These are phyloP conservation scores for Funneliformis geosporum DNA, from an alignment of 192 early-diverging fungal genomes.

Conservation along the genomic window DNA sequence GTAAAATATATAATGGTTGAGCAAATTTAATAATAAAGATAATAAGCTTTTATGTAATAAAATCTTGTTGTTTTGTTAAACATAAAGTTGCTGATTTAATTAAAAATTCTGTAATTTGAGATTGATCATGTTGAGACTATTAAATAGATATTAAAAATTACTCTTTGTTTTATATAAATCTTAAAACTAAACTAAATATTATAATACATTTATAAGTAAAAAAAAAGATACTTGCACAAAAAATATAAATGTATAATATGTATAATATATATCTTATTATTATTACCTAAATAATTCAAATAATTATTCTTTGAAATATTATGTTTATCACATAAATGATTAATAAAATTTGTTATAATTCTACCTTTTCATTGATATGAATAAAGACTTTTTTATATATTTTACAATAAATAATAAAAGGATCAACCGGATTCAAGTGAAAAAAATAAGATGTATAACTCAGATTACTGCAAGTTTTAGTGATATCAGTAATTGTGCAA, in stretches of 20 bases:
- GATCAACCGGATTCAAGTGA: too few relatives aligned
- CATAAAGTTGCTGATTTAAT: neutral
- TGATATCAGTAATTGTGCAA: too few relatives aligned
- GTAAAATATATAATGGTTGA: constrained; percentile 15
- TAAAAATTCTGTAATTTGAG: neutral
- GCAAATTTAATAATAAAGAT: constrained; percentile 3
- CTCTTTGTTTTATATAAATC: too few relatives aligned
- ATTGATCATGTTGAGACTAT: neutral
- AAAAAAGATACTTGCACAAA: too few relatives aligned
- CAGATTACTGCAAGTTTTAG: too few relatives aligned
- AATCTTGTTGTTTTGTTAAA: neutral
- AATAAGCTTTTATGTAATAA: neutral
- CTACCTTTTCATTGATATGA: neutral
- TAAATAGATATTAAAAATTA: too few relatives aligned
- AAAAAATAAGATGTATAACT: too few relatives aligned
- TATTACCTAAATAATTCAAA: neutral
- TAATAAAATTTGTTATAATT: neutral
- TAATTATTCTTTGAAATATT: constrained; percentile 2
- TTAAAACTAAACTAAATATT: neutral
- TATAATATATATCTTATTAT: neutral
- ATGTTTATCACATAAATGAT: constrained; percentile 2
- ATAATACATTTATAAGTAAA: too few relatives aligned
- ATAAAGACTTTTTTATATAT: too few relatives aligned
- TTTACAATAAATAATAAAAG: too few relatives aligned
- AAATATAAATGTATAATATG: too few relatives aligned